Conservation (phyloP, 805 yeast species). For the Wickerhamiella vanderwaltii region DNA sequence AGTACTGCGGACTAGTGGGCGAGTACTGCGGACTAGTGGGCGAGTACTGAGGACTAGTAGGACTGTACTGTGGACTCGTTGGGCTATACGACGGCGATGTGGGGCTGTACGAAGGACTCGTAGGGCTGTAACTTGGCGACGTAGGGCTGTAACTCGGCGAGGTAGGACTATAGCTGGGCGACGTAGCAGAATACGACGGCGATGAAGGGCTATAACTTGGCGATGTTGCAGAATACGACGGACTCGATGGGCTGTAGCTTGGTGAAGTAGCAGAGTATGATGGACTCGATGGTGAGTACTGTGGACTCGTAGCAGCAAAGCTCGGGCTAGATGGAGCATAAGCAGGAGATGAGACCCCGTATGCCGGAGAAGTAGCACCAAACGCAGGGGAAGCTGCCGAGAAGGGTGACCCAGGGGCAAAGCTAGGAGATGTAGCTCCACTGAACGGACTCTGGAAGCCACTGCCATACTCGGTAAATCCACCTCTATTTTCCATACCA, state of each 20-base stretch:
- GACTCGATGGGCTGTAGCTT: slow-evolving; percentile 20
- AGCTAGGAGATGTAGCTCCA: slow-evolving; percentile 48
- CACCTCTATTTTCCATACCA: slow-evolving; percentile 66
- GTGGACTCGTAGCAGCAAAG: slow-evolving; percentile 48
- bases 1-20: slow-evolving; percentile 68
- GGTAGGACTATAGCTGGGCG: slow-evolving; percentile 52
- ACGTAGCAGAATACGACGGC: slow-evolving; percentile 47
- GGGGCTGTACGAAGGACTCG: slow-evolving; percentile 60
- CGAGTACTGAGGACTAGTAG: slow-evolving; percentile 56
- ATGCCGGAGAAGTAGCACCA: slow-evolving; percentile 57
- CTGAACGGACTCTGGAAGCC: slow-evolving; percentile 49
- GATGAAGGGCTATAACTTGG: slow-evolving; percentile 59
- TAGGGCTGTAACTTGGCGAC: slow-evolving; percentile 58
- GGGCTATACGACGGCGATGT: slow-evolving; percentile 56
- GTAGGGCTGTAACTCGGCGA: slow-evolving; percentile 54
- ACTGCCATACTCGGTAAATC: slow-evolving; percentile 70
- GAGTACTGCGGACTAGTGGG: slow-evolving; percentile 74
- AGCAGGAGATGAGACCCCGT: slow-evolving; percentile 56
- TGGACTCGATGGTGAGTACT: slow-evolving; percentile 69
- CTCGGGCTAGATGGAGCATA: slow-evolving; percentile 72
- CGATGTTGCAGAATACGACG: slow-evolving; percentile 45
- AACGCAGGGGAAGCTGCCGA: slow-evolving; percentile 63
- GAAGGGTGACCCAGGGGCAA: slow-evolving; percentile 64
- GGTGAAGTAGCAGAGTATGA: slow-evolving; percentile 21
- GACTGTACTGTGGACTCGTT: slow-evolving; percentile 46